Evolutionary conservation across 208 protist genomes (phyloP).

Genomic region (Leishmania tropica): DNA sequence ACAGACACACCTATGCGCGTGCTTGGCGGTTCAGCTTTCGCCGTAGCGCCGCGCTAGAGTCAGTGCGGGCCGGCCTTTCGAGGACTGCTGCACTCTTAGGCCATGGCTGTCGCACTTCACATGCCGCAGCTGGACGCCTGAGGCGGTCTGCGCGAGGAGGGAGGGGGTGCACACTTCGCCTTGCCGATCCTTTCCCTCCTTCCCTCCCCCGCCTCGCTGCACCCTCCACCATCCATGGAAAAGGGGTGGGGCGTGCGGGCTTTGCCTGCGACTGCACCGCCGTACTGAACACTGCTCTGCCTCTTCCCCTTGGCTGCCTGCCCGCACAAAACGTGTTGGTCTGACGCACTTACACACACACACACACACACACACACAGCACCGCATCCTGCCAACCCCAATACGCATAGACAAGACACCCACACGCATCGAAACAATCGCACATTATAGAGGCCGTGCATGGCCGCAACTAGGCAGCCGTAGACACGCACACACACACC

Average conservation of each 20-base stretch:
- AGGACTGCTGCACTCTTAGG: neutral
- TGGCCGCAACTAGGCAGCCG: no score
- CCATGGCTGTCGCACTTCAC: neutral
- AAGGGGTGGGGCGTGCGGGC: neutral
- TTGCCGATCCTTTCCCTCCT: neutral
- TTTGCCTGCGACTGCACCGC: neutral
- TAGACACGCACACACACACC: neutral
- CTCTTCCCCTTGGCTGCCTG: neutral
- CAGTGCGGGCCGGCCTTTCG: neutral
- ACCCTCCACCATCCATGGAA: neutral
- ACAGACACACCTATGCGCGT: neutral
- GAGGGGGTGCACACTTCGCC: neutral
- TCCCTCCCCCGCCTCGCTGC: neutral
- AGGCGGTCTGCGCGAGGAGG: neutral
- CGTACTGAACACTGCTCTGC: neutral
- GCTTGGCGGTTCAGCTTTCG: neutral
- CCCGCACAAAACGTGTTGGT: neutral
- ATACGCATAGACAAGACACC: no score
- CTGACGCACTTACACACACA: neutral
- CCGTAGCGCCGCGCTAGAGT: neutral
- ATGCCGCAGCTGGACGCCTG: neutral
- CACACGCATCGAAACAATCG: no score
- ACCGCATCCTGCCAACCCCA: no score
- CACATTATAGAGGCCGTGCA: no score
- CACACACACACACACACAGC: no score